Base-by-base conservation (phyloP, 331 rosid species). In the Cucumis variabilis region DNA sequence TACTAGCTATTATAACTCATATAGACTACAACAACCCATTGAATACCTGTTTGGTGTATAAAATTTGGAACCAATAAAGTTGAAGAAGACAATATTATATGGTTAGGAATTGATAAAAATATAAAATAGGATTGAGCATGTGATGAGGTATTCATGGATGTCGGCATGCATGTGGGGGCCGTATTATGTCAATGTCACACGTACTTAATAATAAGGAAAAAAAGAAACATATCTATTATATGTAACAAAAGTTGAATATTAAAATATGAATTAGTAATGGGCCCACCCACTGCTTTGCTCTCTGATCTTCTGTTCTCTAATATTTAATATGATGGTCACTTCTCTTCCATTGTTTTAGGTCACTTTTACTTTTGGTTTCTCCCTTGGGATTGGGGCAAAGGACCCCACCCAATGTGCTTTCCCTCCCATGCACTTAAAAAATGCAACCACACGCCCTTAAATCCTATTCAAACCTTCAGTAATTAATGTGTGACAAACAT, bases 81-180 rank as follows among this genome's bases (percentile, higher is more conserved):
- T 5, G 16, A 75, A 75, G 12, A 44, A 75, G 12, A 74, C 6
- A 9, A 44, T 75, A 46, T 75, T 46, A 74, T 46, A 76, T 46
- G 63, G 82, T 76, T 48, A 30, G 33, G 62, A 63, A 23, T 76
- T 51, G 62, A 77, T 14, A 50, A 77, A 48, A n/a, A 50, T 77
- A 77, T 77, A 50, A 50, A 77, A 50, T 17, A 25, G 63, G 65
- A 48, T 77, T 46, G 23, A 50, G 83, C 83, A 77, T 77, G 68
- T 81, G 85, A 58, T 55, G 69, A 81, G 51, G 69, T 70, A 58
- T 81, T 81, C 25, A 58, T 81, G 24, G 51, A 58, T 81, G 85
- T 81, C 85, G 69, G 85, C 85, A 55, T 81, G 85, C 85, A 81
- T 81, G 70, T 81, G 85, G 85, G 85, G 85, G 46, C 27, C 67